Percentiles rank a stretch among this genome's conserved stretches.
phyloP scores from a whole-genome alignment of 2,329 filamentous ascomycete species.

The Sordariomycetes sp. region DNA sequence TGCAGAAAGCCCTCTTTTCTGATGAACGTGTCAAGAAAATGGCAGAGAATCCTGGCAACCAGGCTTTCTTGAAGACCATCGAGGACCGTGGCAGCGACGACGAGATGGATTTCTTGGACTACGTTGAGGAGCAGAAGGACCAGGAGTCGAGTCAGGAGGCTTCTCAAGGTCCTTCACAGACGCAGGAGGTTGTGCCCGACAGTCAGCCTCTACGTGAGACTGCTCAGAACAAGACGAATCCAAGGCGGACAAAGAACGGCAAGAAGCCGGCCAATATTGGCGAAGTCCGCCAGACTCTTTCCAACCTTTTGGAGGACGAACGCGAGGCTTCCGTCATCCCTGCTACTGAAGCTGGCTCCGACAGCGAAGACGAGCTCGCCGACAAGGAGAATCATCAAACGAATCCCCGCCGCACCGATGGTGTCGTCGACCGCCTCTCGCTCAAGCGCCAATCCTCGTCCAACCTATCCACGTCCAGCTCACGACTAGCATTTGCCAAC shows the following conservation, averaged over 20 bases:
- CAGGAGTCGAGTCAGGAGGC: conserved; percentile 23
- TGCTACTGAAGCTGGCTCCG: conserved; percentile 26
- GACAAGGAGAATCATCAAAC: conserved; percentile 42
- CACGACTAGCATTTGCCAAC: conserved; percentile 49
- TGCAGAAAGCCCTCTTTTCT: conserved; percentile 78
- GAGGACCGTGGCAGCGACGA: conserved; percentile 73
- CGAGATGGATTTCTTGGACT: conserved; percentile 65
- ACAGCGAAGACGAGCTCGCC: conserved; percentile 21
- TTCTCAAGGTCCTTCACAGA: conserved; percentile 11
- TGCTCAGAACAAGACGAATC: conserved; percentile 44
- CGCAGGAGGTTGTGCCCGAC: conserved; percentile 32
- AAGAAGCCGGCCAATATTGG: conserved; percentile 66
- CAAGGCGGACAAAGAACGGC: conserved; percentile 51
- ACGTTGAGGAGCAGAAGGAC: conserved; percentile 20
- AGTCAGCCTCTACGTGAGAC: conserved; percentile 36
- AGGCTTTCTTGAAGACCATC: conserved; percentile 83
- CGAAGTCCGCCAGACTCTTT: conserved; percentile 77
- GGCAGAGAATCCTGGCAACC: conserved; percentile 77
- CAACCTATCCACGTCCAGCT: conserved; percentile 13
- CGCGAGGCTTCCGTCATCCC: conserved; percentile 35
- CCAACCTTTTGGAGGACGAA: conserved; percentile 70
- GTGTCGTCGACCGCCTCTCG: conserved; percentile 65
- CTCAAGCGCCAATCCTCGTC: conserved; percentile 49
- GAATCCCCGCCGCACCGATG: conserved; percentile 24
- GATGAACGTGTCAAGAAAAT: conserved; percentile 90